phyloP scores from a whole-genome alignment of 495 filamentous ascomycete genomes.

The Podospora pseudopauciseta region DNA sequence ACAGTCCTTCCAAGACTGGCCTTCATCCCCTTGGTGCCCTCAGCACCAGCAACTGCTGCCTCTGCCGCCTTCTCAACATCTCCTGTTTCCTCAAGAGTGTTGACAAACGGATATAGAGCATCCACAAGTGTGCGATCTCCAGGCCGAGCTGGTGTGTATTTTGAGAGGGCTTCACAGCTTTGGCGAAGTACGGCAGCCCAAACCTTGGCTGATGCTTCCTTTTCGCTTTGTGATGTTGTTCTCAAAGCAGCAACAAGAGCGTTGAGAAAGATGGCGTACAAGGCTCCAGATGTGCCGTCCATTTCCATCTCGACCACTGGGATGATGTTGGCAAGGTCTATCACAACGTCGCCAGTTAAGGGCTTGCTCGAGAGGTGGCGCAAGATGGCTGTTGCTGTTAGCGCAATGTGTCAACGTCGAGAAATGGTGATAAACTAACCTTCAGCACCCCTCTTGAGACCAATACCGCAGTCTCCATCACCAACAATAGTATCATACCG shows the following conservation, averaged over 20 bases:
- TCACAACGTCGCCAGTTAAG: conserved; percentile 63
- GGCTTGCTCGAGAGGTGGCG: conserved; percentile 56
- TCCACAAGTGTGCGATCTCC: conserved; percentile 92
- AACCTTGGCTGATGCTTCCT: conserved; percentile 49
- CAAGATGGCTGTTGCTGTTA: conserved; percentile 56
- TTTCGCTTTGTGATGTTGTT: conserved; percentile 38
- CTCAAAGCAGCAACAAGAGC: conserved; percentile 75
- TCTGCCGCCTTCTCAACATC: conserved; percentile 67
- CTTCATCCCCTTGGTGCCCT: conserved; percentile 85
- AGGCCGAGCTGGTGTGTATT: conserved; percentile 84
- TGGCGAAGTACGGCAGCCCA: conserved; percentile 74
- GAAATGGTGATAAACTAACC: conserved; percentile 39
- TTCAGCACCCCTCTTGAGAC: conserved; percentile 86
- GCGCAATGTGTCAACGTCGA: background rate
- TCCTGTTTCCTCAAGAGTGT: conserved; percentile 58
- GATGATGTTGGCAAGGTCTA: conserved; percentile 72
- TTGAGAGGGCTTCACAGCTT: conserved; percentile 65
- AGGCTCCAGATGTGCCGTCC: conserved; percentile 93
- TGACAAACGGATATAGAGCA: conserved; percentile 82
- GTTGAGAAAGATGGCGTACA: conserved; percentile 96
- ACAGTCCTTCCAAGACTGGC: conserved; percentile 84
- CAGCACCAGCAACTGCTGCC: conserved; percentile 71
- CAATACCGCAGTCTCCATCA: conserved; percentile 93
- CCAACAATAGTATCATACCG: conserved; percentile 89
- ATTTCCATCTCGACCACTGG: conserved; percentile 81